Base-by-base conservation (phyloP, 257 asterid species). In the Scutellaria baicalensis region DNA sequence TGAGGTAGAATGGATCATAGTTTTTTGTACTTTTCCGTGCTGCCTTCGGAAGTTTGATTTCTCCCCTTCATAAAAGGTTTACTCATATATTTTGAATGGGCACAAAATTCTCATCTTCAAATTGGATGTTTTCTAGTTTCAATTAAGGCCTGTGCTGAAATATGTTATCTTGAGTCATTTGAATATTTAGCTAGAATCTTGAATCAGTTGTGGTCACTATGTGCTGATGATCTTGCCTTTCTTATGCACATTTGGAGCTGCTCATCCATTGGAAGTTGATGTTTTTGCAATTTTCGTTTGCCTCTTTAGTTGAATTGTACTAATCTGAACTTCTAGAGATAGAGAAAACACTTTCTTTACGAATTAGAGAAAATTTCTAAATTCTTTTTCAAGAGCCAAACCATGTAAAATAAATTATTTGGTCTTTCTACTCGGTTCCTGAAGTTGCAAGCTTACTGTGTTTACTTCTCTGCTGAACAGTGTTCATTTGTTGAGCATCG, bases 401-500 rank as follows among this genome's bases (percentile, higher is more conserved):
- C 67, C 38, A 1, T 68, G 62, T 36, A 18, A 50, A 11, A n/a
- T 54, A 18, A 33, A 44, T 45, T 54, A 6, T 20, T 20, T 7
- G 4, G 0, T 8, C 40, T 1, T 48, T 58, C 14, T 39, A 23
- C 49, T 6, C 5, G 63, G 23, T 21, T 61, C 21, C 18, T 20
- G 4, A 43, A 11, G 47, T 13, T 57, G 63, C 40, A 64, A 35
- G 55, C 73, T 56, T 67, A 55, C 64, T n/a, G 0, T 16, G 12
- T 16, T 61, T 66, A 57, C 47, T 71, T 75, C 56, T 71, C 1
- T 66, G 33, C 8, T 51, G 74, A 62, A 56, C 95, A 94, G 99
- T 94, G 99, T 86, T 91, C 99, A 4, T 91, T 94, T 64, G 96
- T 94, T 64, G 96, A 94, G 85, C 99, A 94, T 80, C 90, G 99